Evolutionary conservation across 495 filamentous ascomycete species (phyloP).

Genomic region (Penicillium crystallinum): DNA sequence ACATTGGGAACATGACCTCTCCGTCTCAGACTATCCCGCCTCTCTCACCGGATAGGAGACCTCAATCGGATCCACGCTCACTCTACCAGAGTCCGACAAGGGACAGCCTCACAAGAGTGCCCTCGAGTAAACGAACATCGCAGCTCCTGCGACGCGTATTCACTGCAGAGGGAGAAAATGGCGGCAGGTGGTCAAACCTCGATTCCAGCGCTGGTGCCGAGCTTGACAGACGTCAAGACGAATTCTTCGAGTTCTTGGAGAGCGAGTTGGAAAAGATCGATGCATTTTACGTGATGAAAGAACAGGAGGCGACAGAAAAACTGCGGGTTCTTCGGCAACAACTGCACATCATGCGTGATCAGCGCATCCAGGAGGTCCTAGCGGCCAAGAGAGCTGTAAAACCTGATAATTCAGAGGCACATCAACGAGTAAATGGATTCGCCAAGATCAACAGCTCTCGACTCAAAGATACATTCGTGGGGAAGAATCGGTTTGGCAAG

Average conservation of each 20-base stretch:
- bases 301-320: constrained; percentile 69
- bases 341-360: constrained; percentile 81
- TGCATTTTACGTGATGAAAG: constrained; percentile 75
- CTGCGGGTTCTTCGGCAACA: constrained; percentile 69
- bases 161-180: constrained; percentile 24
- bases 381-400: constrained; percentile 12
- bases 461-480: constrained; percentile 25
- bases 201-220: constrained; percentile 41
- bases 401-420: constrained; percentile 1
- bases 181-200: constrained; percentile 29
- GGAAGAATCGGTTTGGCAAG: constrained; percentile 47
- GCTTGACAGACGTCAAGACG: constrained; percentile 56
- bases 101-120: constrained; percentile 12
- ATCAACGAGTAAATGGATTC: constrained; percentile 16
- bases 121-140: constrained; percentile 21
- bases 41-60: constrained; percentile 7
- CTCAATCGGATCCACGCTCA: constrained; percentile 8
- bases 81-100: constrained; percentile 9
- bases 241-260: constrained; percentile 78
- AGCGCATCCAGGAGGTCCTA: constrained; percentile 65
- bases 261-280: constrained; percentile 80
- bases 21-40: constrained; percentile 5
- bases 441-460: constrained; percentile 20
- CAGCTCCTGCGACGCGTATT: constrained; percentile 37
- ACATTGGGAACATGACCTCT: constrained; percentile 4